Evolutionary conservation across 23 red algal species (phyloP).

Genomic region (Gracilaria vermiculophylla): DNA sequence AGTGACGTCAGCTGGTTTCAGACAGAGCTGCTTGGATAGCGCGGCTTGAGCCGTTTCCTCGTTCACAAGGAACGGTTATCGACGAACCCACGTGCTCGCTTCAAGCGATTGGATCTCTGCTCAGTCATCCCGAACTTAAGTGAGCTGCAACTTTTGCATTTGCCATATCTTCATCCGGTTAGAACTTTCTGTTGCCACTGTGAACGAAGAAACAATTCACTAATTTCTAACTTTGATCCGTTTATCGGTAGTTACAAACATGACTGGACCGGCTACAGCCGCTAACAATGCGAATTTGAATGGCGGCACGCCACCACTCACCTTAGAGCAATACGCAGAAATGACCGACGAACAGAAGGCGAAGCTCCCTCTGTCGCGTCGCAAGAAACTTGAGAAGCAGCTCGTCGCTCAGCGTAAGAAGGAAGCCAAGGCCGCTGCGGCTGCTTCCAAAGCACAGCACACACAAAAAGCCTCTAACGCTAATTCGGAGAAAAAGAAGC

Average conservation of each 20-base stretch:
- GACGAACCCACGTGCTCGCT: no score
- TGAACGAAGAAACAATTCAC: no score
- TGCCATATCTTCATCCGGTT: no score
- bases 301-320: not conserved
- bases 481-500: slow-evolving; percentile 64
- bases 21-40: no score
- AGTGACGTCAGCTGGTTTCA: not conserved
- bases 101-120: no score
- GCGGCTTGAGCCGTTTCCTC: no score
- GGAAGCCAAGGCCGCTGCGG: slow-evolving; percentile 52
- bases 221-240: not conserved
- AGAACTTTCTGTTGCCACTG: no score
- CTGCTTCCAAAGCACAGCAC: not conserved
- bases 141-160: no score
- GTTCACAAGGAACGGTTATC: no score
- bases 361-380: slow-evolving; percentile 34
- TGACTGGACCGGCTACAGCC: not conserved
- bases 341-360: slow-evolving; percentile 48
- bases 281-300: not conserved
- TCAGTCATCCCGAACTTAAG: no score
- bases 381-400: slow-evolving; percentile 70
- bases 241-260: not conserved
- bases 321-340: slow-evolving; percentile 33
- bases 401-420: slow-evolving; percentile 35
- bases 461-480: not conserved